These are phyloP conservation scores for Microthyrium microscopicum DNA, from an alignment of 2,329 filamentous ascomycete species.

Conservation along the genomic window DNA sequence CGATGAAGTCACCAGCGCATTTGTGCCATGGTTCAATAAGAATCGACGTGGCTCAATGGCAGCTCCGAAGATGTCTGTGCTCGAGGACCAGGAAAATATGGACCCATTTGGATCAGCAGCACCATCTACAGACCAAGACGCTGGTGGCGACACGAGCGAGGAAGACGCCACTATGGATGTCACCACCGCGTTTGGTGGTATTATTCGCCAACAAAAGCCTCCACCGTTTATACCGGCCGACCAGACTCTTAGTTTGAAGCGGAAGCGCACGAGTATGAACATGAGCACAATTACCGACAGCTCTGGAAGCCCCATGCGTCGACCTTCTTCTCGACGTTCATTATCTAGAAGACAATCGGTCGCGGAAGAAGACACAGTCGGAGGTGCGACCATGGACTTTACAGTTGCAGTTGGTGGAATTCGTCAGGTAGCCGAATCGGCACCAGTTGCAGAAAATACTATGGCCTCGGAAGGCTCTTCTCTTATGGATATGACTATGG, in stretches of 20 bases:
- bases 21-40: constrained; percentile 55
- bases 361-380: constrained; percentile 6
- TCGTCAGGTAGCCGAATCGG: constrained; percentile 10
- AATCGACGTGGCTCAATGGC: constrained; percentile 13
- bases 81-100: constrained; percentile 32
- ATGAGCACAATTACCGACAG: neutral
- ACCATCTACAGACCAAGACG: constrained; percentile 16
- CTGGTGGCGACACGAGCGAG: constrained; percentile 37
- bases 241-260: constrained; percentile 4
- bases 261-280: constrained; percentile 7
- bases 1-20: constrained; percentile 59
- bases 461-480: constrained; percentile 10
- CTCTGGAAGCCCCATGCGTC: constrained; percentile 5
- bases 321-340: constrained; percentile 6
- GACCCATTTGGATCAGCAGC: constrained; percentile 31
- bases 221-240: neutral
- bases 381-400: constrained; percentile 23
- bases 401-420: constrained; percentile 23
- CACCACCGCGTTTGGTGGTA: constrained; percentile 65
- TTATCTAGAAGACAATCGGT: constrained; percentile 5
- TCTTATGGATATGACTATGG: constrained; percentile 20
- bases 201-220: constrained; percentile 33
- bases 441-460: constrained; percentile 13
- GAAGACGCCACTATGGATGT: constrained; percentile 89
- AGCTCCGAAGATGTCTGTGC: constrained; percentile 13